Conservation (phyloP, 1,284 basidiomycete species). For the Sporisorium exsertum region DNA sequence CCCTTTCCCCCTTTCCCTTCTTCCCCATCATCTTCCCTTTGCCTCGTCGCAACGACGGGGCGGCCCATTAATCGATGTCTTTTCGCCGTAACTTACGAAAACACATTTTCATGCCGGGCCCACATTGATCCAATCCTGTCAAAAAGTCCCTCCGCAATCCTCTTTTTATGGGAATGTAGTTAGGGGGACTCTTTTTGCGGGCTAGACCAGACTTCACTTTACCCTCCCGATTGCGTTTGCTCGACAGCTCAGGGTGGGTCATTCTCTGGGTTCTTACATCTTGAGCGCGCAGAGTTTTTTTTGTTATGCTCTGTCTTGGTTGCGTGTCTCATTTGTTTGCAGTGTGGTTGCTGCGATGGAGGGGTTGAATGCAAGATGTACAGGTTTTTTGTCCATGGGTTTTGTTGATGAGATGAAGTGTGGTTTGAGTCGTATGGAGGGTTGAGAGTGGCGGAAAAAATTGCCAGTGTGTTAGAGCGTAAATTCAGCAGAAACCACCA, state of each 20-base stretch:
- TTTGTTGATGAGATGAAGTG: neutral
- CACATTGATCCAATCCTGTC: constrained; percentile 21
- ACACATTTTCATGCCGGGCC: constrained; percentile 64
- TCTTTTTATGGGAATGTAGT: constrained; percentile 4
- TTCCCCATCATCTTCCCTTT: neutral
- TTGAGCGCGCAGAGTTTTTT: neutral
- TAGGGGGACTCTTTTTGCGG: constrained; percentile 5
- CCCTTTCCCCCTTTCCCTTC: neutral
- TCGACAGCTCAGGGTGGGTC: constrained; percentile 19
- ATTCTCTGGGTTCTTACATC: constrained; percentile 49
- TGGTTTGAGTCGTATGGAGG: neutral
- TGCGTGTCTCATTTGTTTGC: no score
- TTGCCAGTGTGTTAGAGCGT: neutral
- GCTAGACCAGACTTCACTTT: constrained; percentile 56
- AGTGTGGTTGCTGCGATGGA: no score
- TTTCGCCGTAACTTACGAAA: constrained; percentile 35
- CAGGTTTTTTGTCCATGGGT: neutral
- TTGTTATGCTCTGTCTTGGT: neutral
- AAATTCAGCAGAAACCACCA: no score
- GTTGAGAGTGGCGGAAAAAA: neutral
- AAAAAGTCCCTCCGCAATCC: constrained; percentile 10
- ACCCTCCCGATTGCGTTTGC: constrained; percentile 14
- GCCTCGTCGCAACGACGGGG: neutral
- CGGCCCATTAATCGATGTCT: constrained; percentile 63
- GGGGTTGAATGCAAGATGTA: neutral